Evolutionary conservation across 2,329 filamentous ascomycete genomes (phyloP).

Genomic region (Macroventuria anomochaeta): DNA sequence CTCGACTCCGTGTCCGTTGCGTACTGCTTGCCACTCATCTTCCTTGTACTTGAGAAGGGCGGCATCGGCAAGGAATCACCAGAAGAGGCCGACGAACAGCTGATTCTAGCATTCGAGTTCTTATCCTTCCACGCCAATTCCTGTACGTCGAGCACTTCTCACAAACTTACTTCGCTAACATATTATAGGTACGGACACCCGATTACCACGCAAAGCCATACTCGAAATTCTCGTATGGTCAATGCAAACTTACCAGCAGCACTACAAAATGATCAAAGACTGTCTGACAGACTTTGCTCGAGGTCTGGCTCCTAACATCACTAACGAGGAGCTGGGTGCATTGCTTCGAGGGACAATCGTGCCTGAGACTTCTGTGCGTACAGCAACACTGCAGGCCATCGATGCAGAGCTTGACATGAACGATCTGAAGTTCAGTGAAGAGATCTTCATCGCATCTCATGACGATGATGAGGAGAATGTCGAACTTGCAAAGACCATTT

Average conservation of each 20-base stretch:
- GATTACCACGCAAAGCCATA: slow-evolving; percentile 77
- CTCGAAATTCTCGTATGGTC: slow-evolving; percentile 74
- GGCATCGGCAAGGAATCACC: slow-evolving; percentile 70
- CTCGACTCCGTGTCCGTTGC: slow-evolving; percentile 88
- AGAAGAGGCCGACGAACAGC: slow-evolving; percentile 87
- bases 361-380: slow-evolving; percentile 78
- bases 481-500: slow-evolving; percentile 84
- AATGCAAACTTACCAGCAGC: slow-evolving; percentile 88
- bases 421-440: slow-evolving; percentile 82
- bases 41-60: slow-evolving; percentile 78
- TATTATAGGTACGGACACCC: slow-evolving; percentile 66
- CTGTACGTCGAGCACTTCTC: slow-evolving; percentile 55
- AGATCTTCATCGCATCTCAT: slow-evolving; percentile 92
- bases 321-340: slow-evolving; percentile 71
- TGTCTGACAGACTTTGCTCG: slow-evolving; percentile 86
- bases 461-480: slow-evolving; percentile 89
- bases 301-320: slow-evolving; percentile 83
- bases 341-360: slow-evolving; percentile 83
- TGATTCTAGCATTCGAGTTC: slow-evolving; percentile 87
- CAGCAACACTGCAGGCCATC: slow-evolving; percentile 85
- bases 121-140: slow-evolving; percentile 85
- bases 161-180: slow-evolving; percentile 20
- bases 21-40: slow-evolving; percentile 83
- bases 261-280: slow-evolving; percentile 95
- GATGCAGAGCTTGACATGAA: slow-evolving; percentile 91